Evolutionary conservation across 768 basidiomycete species (phyloP), one percentile per base, ranked within the genome.

Genomic region (Suillus alpinus): DNA sequence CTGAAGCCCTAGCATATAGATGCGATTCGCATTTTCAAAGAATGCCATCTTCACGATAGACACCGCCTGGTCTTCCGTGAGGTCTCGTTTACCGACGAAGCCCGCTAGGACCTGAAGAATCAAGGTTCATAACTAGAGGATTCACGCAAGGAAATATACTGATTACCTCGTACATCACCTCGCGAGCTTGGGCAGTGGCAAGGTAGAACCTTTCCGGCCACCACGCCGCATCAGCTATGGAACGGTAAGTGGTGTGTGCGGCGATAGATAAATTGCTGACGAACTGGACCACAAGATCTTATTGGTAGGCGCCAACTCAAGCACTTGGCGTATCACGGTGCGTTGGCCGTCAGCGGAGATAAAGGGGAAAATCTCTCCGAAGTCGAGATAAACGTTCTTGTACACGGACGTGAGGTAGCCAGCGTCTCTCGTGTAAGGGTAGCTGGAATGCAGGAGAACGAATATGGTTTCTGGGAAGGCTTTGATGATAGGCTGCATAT

Each of bases 251-350:
- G 65, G 37, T 63, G 66, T 56, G 41, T 41, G 14, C 34, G 34
- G 23, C 6, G 5, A 37, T 3, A 37, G 9, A 9, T 34, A 20
- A 1, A 32, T 26, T 50, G 3, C 44, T 10, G 10, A 73, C 83
- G 64, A 66, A 90, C 90, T 91, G 4, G 89, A 91, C 88, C 88
- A 93, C 76, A 93, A 68, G 31, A 92, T 83, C 69, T 92, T 93
- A 69, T 86, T 91, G 32, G 86, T 90, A 13, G 91, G 91, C 18
- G 81, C 77, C 14, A 91, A 73, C 70, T 92, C 91, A 2, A 92
- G 74, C 23, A 89, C 75, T 68, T 92, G 84, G 29, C 78, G 80
- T 32, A 92, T 71, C 50, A 86, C 78, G 0, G 71, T 67, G 12
- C 82, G 76, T 70, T 92, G 91, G 3, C 89, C 91, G 6, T 81